Percentiles rank a stretch among this genome's conserved stretches.
These are phyloP conservation scores for Boletus pseudopeckii DNA, from an alignment of 768 basidiomycete species.

Conservation along the genomic window DNA sequence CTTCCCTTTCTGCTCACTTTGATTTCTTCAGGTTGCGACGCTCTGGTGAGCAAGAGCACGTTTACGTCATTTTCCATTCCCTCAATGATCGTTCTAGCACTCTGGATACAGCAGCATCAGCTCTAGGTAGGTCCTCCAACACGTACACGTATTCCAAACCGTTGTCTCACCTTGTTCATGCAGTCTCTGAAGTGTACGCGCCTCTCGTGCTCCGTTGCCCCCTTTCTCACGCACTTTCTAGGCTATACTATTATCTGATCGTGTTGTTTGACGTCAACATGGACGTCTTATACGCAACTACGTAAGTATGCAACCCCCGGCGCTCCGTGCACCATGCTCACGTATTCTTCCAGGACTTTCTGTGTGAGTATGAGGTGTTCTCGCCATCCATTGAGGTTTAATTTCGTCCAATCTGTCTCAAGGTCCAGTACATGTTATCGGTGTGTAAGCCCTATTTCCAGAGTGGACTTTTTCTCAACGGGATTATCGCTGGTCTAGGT, in stretches of 20 bases:
- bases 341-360: conserved; percentile 19
- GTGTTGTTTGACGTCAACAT: conserved; percentile 22
- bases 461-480: neutral
- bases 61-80: neutral
- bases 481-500: conserved; percentile 12
- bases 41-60: conserved; percentile 14
- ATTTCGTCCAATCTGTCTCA: neutral
- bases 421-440: conserved; percentile 27
- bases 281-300: conserved; percentile 24
- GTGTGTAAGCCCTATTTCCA: conserved; percentile 6
- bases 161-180: conserved; percentile 4
- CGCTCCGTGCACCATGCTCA: neutral
- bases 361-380: conserved; percentile 25
- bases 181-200: conserved; percentile 29
- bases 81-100: conserved; percentile 9
- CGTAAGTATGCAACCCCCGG: conserved; percentile 11
- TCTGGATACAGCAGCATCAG: conserved; percentile 26
- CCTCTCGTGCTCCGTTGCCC: neutral
- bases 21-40: conserved; percentile 16
- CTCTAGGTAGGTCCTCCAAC: conserved; percentile 19
- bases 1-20: neutral
- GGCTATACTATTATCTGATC: conserved; percentile 30
- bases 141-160: neutral
- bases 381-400: neutral
- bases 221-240: conserved; percentile 12